phyloP scores from a whole-genome alignment of 441 rosid genomes.

The Euphorbia schlechtendalii region DNA sequence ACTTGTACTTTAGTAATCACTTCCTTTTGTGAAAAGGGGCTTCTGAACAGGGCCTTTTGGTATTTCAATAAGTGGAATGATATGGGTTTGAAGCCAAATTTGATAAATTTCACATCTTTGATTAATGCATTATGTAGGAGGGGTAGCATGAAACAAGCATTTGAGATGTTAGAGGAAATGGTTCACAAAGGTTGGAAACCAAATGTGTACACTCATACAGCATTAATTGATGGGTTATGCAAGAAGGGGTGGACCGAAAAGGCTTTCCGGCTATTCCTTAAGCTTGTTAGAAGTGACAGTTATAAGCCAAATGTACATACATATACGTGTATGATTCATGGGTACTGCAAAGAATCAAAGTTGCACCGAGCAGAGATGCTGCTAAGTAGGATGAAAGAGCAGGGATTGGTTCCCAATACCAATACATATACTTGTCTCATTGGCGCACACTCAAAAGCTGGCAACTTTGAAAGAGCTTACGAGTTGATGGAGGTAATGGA shows the following conservation, averaged over 20 bases:
- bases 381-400: conserved; percentile 72
- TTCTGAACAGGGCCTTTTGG: conserved; percentile 50
- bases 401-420: conserved; percentile 62
- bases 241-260: conserved; percentile 93
- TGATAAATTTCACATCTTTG: conserved; percentile 71
- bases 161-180: conserved; percentile 85
- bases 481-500: conserved; percentile 67
- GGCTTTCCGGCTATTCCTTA: conserved; percentile 79
- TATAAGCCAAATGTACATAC: conserved; percentile 78
- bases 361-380: conserved; percentile 87
- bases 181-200: conserved; percentile 75
- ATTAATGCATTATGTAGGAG: conserved; percentile 73
- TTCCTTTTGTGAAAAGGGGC: conserved; percentile 53
- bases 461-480: conserved; percentile 59
- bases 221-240: conserved; percentile 77
- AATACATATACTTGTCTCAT: conserved; percentile 68
- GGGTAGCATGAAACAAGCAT: conserved; percentile 80
- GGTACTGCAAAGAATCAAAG: conserved; percentile 74
- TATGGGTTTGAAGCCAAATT: conserved; percentile 63
- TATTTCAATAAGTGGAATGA: conserved; percentile 57
- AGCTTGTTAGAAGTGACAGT: conserved; percentile 71
- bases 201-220: conserved; percentile 78
- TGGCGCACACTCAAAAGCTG: conserved; percentile 64
- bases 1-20: conserved; percentile 58
- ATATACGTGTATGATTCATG: conserved; percentile 75